phyloP scores from a whole-genome alignment of 208 protist species.

The Trypanosoma conorhini region DNA sequence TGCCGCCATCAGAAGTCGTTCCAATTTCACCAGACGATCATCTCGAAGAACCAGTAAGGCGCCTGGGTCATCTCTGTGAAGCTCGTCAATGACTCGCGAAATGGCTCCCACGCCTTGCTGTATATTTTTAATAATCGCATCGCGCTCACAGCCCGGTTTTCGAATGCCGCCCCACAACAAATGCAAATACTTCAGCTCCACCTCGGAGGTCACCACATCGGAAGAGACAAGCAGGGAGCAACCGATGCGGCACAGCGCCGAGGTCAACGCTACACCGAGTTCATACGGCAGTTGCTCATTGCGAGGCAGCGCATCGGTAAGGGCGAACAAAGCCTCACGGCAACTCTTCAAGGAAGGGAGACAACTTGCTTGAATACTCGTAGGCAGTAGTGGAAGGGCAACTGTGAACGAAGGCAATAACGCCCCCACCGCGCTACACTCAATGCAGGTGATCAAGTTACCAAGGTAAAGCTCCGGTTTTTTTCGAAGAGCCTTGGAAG shows the following conservation, averaged over 20 bases:
- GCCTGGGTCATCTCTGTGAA: constrained; percentile 65
- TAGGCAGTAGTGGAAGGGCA: constrained; percentile 74
- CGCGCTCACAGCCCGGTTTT: constrained; percentile 59
- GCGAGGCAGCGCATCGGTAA: constrained; percentile 38
- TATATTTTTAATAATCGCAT: constrained; percentile 84
- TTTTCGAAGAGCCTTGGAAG: constrained; percentile 49
- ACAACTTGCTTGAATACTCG: constrained; percentile 47
- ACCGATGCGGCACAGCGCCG: constrained; percentile 69
- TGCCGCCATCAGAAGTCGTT: constrained; percentile 82
- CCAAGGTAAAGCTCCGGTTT: constrained; percentile 32
- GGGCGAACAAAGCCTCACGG: constrained; percentile 63
- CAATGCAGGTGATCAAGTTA: constrained; percentile 49
- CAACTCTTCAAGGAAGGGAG: constrained; percentile 52
- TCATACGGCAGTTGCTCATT: constrained; percentile 42
- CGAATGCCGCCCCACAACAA: constrained; percentile 68
- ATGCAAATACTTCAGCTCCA: constrained; percentile 41
- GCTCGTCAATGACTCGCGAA: constrained; percentile 62
- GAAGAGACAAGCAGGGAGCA: constrained; percentile 58
- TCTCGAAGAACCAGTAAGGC: constrained; percentile 77
- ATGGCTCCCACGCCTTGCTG: constrained; percentile 77
- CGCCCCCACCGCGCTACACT: constrained; percentile 62
- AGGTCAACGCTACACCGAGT: constrained; percentile 68
- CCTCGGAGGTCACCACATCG: constrained; percentile 22
- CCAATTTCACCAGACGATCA: constrained; percentile 60
- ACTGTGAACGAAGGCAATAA: constrained; percentile 81